phyloP scores from a whole-genome alignment of 2,329 filamentous ascomycete species.

The Phoma sp. region DNA sequence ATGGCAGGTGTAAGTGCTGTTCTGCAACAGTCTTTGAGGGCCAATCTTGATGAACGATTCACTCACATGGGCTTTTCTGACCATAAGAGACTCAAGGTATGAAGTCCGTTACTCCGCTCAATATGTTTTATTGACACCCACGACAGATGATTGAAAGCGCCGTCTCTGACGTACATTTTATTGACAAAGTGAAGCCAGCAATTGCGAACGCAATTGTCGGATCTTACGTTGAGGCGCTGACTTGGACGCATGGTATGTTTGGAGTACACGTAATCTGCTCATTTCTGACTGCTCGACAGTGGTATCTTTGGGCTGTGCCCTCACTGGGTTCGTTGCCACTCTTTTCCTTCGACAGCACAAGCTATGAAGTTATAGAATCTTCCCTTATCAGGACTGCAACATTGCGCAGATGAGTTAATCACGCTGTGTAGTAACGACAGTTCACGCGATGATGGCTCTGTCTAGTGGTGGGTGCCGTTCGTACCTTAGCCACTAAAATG shows the following conservation, averaged over 20 bases:
- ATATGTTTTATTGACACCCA: neutral
- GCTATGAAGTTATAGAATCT: slow-evolving; percentile 1
- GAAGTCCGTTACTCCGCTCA: neutral
- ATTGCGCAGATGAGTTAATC: too few relatives aligned
- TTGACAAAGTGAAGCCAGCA: slow-evolving; percentile 21
- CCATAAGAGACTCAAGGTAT: slow-evolving; percentile 11
- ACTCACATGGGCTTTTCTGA: slow-evolving; percentile 15
- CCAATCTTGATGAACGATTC: slow-evolving; percentile 22
- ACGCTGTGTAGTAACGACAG: too few relatives aligned
- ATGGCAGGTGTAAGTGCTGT: slow-evolving; percentile 34
- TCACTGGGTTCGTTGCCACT: slow-evolving; percentile 25
- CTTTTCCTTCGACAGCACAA: slow-evolving; percentile 30
- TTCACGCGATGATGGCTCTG: too few relatives aligned
- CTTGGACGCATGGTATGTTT: slow-evolving; percentile 31
- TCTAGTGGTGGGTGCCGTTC: neutral
- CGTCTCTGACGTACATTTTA: slow-evolving; percentile 28
- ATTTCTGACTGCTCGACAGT: slow-evolving; percentile 15
- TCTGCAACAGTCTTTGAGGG: slow-evolving; percentile 28
- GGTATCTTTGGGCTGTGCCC: slow-evolving; percentile 25
- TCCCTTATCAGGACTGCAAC: too few relatives aligned
- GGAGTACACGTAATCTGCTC: neutral
- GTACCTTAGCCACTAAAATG: neutral
- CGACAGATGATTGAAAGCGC: slow-evolving; percentile 26
- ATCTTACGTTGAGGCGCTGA: slow-evolving; percentile 32
- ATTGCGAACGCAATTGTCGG: slow-evolving; percentile 22